Conservation (phyloP, 2,329 filamentous ascomycete species). For the Alternaria sp. region DNA sequence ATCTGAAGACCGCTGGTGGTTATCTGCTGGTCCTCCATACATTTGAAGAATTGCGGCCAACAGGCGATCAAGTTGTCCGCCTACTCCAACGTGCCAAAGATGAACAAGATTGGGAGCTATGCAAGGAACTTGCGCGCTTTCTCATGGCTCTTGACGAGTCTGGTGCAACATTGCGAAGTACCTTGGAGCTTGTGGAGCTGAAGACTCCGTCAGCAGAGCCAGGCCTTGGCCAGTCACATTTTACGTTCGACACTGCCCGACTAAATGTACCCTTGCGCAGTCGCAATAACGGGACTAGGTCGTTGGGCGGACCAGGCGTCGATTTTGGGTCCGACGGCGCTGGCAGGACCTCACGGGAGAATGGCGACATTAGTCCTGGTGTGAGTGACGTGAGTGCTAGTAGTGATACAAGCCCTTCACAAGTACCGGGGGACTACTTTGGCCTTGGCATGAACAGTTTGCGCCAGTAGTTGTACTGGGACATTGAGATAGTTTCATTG, state of each 20-base stretch:
- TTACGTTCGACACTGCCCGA: conserved; percentile 42
- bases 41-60: conserved; percentile 66
- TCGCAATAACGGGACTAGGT: conserved; percentile 10
- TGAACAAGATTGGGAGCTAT: conserved; percentile 92
- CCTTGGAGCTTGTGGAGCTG: conserved; percentile 64
- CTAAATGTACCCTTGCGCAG: conserved; percentile 36
- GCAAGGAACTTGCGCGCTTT: conserved; percentile 94
- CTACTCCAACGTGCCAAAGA: conserved; percentile 81
- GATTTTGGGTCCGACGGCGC: conserved; percentile 7
- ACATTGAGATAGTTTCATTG: neutral
- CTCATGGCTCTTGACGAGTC: conserved; percentile 89
- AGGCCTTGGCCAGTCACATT: conserved; percentile 35
- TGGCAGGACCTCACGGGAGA: conserved; percentile 22
- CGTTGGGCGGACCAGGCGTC: neutral
- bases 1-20: conserved; percentile 92
- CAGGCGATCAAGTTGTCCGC: conserved; percentile 79
- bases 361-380: conserved; percentile 27
- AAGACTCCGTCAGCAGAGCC: conserved; percentile 40
- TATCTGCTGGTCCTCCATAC: conserved; percentile 96
- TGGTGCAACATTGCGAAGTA: conserved; percentile 78
- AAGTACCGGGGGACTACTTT: conserved; percentile 31
- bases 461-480: conserved; percentile 4
- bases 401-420: conserved; percentile 14
- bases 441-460: conserved; percentile 24
- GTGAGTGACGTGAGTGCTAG: conserved; percentile 22